A percentile compares a stretch with the other conserved stretches of the same genome.
Conservation (phyloP, 2,329 filamentous ascomycete species). For the Dactylellina leptospora region DNA sequence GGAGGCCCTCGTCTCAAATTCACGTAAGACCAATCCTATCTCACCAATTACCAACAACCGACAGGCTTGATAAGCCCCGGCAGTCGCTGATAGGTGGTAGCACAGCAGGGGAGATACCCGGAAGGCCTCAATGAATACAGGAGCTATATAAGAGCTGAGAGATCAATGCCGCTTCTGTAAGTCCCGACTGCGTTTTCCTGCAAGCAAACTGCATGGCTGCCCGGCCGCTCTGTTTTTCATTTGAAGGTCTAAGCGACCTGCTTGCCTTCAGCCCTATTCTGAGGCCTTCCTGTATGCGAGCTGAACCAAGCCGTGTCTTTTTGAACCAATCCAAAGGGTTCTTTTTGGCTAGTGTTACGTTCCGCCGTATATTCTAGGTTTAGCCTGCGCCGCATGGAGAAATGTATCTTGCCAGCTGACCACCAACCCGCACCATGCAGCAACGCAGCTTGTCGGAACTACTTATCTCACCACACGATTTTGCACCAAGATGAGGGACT, state of each 20-base stretch:
- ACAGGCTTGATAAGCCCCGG: neutral
- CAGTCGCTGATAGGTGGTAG: neutral
- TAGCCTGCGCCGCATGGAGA: neutral
- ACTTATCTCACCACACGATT: neutral
- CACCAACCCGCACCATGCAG: neutral
- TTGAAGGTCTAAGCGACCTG: neutral
- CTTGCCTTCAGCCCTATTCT: slow-evolving; percentile 4
- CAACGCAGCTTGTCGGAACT: neutral
- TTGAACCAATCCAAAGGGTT: too few relatives aligned
- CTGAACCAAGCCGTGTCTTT: neutral
- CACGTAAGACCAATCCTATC: neutral
- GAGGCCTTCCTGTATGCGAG: neutral
- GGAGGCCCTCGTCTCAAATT: neutral
- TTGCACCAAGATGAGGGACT: too few relatives aligned
- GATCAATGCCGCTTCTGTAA: too few relatives aligned
- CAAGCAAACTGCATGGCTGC: neutral
- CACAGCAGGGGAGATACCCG: neutral
- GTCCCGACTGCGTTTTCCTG: neutral
- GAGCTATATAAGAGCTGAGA: too few relatives aligned
- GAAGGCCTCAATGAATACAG: too few relatives aligned
- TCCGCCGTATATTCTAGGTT: too few relatives aligned
- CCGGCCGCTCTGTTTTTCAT: neutral
- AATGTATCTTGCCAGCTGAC: neutral
- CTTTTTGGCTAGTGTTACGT: too few relatives aligned
- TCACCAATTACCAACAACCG: neutral